A percentile compares a stretch with the other conserved stretches of the same genome.
phyloP scores from a whole-genome alignment of 495 filamentous ascomycete species.

The Trichocladium antarcticum region DNA sequence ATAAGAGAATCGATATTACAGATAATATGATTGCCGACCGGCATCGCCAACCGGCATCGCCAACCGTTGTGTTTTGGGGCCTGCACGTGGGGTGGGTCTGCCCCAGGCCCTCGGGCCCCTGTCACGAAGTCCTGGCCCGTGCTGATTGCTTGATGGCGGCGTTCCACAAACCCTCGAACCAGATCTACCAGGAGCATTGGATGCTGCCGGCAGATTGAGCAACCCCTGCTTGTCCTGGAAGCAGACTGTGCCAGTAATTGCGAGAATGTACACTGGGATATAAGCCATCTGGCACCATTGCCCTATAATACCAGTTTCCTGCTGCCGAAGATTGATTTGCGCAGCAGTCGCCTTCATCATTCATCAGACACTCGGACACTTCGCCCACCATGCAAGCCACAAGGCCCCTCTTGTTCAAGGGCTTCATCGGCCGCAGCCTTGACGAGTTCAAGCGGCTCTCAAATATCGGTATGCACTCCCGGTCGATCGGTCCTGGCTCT shows the following conservation, averaged over 20 bases:
- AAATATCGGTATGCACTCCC: conserved; percentile 28
- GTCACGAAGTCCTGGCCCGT: background rate
- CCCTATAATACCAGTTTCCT: background rate
- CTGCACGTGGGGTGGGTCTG: too few relatives aligned
- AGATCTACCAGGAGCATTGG: background rate
- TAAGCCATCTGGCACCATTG: conserved; percentile 14
- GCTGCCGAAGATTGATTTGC: background rate
- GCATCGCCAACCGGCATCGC: too few relatives aligned
- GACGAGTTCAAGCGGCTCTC: conserved; percentile 39
- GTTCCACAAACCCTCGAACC: background rate
- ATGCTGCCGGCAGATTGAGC: background rate
- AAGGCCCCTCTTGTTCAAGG: conserved; percentile 27
- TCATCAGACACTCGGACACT: background rate
- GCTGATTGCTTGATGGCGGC: conserved; percentile 5
- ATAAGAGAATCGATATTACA: too few relatives aligned
- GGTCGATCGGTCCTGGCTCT: background rate
- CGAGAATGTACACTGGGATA: conserved; percentile 8
- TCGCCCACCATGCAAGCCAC: conserved; percentile 35
- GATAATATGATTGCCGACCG: too few relatives aligned
- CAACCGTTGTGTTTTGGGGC: too few relatives aligned
- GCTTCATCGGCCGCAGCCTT: conserved; percentile 36
- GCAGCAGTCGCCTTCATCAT: background rate
- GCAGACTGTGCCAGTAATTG: background rate
- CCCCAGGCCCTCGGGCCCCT: too few relatives aligned
- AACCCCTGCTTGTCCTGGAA: background rate